These are phyloP conservation scores for Lignosus rhinocerotis DNA, from an alignment of 1,284 basidiomycete species.

Conservation along the genomic window DNA sequence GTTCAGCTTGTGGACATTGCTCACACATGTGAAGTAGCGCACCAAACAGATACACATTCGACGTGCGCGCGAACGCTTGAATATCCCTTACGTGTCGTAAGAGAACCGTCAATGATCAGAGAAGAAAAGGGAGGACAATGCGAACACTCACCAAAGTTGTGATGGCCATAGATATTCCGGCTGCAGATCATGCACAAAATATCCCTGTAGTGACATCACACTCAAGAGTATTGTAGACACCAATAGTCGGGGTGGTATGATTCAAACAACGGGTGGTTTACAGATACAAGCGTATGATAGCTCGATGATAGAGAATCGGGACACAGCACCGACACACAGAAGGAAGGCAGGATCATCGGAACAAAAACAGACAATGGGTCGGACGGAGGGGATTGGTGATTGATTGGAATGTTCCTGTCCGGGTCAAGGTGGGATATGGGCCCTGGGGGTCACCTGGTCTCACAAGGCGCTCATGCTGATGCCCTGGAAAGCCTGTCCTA, in stretches of 20 bases:
- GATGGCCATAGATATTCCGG: too few relatives aligned
- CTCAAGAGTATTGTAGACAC: not conserved
- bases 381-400: not conserved
- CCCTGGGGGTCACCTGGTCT: constrained; percentile 10
- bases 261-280: constrained; percentile 32
- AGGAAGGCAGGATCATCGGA: not conserved
- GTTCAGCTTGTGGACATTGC: too few relatives aligned
- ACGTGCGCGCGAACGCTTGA: too few relatives aligned
- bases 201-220: not conserved
- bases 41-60: too few relatives aligned
- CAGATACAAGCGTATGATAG: constrained; percentile 40
- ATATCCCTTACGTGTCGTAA: too few relatives aligned
- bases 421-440: constrained; percentile 3
- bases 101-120: too few relatives aligned
- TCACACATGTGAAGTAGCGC: too few relatives aligned
- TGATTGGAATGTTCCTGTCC: constrained; percentile 18
- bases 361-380: constrained; percentile 13
- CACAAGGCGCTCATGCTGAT: constrained; percentile 40
- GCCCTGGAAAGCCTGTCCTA: constrained; percentile 34
- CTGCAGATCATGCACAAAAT: too few relatives aligned
- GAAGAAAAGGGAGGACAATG: too few relatives aligned
- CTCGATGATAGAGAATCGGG: constrained; percentile 25
- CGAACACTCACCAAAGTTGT: too few relatives aligned
- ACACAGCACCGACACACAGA: constrained; percentile 13
- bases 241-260: constrained; percentile 26